Base-by-base conservation (phyloP, 1,284 basidiomycete genomes). In the Microbotryum violaceum region DNA sequence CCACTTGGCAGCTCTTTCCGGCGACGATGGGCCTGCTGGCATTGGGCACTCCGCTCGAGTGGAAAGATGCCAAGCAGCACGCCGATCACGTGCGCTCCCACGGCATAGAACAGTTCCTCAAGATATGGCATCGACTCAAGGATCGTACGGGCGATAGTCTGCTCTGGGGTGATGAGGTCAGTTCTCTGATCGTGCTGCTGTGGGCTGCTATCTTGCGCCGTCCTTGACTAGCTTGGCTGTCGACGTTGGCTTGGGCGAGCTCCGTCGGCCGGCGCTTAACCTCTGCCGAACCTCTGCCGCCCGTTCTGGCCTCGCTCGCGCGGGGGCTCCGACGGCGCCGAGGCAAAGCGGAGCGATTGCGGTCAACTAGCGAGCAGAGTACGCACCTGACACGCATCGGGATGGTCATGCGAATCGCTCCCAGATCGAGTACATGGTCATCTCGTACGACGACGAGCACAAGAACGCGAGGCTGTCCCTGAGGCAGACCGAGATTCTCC, bases 151-250 rank as follows among this genome's bases (percentile, higher is more conserved):
- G 91, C 12, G 93, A 98, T 73, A 86, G 88, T 64, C 79, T 98
- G 54, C 82, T 97, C n/a, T 99, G 96, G 96, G 96, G 96, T 33
- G 96, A 99, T 73, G 96, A 99, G 85, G 92, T 92, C 72, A 21
- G 51, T 44, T 8, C 7, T 25, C 25, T 37, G 33, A 25, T 25
- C 52, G 31, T 14, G 33, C n/a, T 54, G 33, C 31, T 54, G 33
- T 33, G 33, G 23, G 14, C 27, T 25, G 53, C 33, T 21, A 14
- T 21, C 37, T 42, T 31, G 52, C 18, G 53, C 33, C n/a, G 21
- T 44, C n/a, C 18, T 18, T 12, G 25, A 18, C 37, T 18, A 14
- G 20, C 18, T 18, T 12, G 25, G 6, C 37, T 18, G 37, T 42
- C 37, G 37, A 12, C 33, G 14, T 10, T 37, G 47, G 12, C 23